Percentiles rank a stretch among this genome's conserved stretches.
These are phyloP conservation scores for Fraxinus quadrangulata DNA, from an alignment of 257 asterid species.

Conservation along the genomic window DNA sequence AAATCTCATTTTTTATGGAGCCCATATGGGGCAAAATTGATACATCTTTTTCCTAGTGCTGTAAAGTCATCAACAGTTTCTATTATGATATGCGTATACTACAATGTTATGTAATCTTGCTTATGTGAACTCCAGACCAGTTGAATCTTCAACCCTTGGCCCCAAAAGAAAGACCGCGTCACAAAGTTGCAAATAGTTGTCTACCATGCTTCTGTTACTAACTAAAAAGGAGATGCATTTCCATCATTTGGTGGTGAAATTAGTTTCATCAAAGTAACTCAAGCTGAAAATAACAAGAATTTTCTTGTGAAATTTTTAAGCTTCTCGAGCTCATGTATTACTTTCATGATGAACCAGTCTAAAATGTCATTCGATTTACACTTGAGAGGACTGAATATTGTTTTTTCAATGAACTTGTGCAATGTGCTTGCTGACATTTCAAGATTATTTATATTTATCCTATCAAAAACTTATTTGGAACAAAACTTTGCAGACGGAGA, in stretches of 20 bases:
- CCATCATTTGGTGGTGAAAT: too few relatives aligned
- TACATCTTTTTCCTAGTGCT: neutral
- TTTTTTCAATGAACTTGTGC: neutral
- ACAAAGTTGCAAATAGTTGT: too few relatives aligned
- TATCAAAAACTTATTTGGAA: neutral
- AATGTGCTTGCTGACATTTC: neutral
- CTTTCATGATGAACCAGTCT: neutral
- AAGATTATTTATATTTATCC: neutral
- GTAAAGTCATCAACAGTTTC: neutral
- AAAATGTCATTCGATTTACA: neutral
- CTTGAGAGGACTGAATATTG: neutral
- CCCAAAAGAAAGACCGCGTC: too few relatives aligned
- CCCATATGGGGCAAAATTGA: neutral
- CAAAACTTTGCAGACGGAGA: conserved; percentile 55
- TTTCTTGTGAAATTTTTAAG: neutral
- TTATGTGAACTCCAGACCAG: neutral
- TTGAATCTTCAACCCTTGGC: neutral
- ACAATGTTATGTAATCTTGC: neutral
- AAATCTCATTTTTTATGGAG: too few relatives aligned
- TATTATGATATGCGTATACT: neutral
- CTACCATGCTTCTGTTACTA: too few relatives aligned
- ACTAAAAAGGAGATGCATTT: too few relatives aligned
- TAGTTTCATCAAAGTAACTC: too few relatives aligned
- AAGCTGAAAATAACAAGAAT: neutral
- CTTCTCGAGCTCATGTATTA: neutral